Evolutionary conservation across 108 stramenopile genomes (phyloP).

Genomic region (Parietichytrium sp.): DNA sequence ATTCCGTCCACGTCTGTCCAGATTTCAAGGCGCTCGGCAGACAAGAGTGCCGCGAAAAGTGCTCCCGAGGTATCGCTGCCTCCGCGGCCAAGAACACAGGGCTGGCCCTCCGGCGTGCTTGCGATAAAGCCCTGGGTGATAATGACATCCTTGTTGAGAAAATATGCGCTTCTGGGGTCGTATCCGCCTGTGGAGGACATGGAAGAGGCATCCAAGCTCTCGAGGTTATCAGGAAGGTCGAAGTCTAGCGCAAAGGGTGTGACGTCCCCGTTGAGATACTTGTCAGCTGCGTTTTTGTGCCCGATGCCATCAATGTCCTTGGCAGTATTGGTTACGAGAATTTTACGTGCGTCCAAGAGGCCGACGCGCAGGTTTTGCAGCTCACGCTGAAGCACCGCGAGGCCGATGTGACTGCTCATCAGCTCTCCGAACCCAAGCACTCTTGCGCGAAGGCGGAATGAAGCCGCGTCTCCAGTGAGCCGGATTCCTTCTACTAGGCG

Average conservation of each 20-base stretch:
- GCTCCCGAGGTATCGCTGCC: constrained; percentile 33
- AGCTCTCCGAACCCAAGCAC: constrained; percentile 35
- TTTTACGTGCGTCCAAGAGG: constrained; percentile 26
- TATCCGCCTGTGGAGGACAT: not conserved
- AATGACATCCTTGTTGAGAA: constrained; percentile 19
- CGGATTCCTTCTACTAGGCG: constrained; percentile 9
- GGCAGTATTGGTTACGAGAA: not conserved
- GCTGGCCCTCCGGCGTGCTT: constrained; percentile 25
- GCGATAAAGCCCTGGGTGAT: constrained; percentile 42
- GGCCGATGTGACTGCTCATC: constrained; percentile 12
- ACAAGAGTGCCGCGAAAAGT: not conserved
- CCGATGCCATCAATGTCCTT: not conserved
- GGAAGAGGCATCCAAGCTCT: not conserved
- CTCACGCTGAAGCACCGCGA: not conserved
- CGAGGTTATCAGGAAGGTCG: not conserved
- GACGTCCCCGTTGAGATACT: not conserved
- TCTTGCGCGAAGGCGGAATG: constrained; percentile 26
- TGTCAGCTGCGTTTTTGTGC: not conserved
- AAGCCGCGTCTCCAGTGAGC: constrained; percentile 21
- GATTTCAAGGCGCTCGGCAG: constrained; percentile 47
- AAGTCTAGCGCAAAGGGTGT: not conserved
- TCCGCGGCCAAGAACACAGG: constrained; percentile 38
- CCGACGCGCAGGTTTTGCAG: not conserved
- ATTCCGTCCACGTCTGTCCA: constrained; percentile 99
- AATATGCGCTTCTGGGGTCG: not conserved